These are phyloP conservation scores for Parietichytrium sp. DNA, from an alignment of 108 stramenopile genomes.

Conservation along the genomic window DNA sequence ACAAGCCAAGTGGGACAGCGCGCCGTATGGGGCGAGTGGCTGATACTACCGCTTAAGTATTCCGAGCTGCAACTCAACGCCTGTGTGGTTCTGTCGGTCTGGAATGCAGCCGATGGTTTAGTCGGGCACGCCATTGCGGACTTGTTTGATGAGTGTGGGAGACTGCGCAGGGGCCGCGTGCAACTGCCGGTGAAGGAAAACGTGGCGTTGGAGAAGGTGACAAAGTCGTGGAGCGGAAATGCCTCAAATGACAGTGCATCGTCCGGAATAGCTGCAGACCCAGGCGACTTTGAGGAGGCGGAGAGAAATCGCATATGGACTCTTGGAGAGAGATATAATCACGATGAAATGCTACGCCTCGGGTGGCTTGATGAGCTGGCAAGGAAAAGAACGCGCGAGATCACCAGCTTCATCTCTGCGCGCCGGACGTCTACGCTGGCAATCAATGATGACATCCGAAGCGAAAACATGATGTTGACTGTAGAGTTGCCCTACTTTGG, in stretches of 20 bases:
- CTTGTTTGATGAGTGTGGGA: slow-evolving; percentile 41
- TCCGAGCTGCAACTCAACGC: slow-evolving; percentile 46
- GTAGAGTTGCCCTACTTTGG: slow-evolving; percentile 50
- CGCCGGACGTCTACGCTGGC: too few relatives aligned
- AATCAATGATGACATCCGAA: too few relatives aligned
- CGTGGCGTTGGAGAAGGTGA: too few relatives aligned
- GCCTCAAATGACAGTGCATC: too few relatives aligned
- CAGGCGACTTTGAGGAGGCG: not conserved
- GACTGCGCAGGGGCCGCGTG: not conserved
- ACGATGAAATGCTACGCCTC: slow-evolving; percentile 1
- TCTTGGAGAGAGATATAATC: not conserved
- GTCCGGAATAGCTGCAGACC: too few relatives aligned
- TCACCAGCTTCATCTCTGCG: too few relatives aligned
- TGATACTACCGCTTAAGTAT: slow-evolving; percentile 42
- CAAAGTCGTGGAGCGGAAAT: too few relatives aligned
- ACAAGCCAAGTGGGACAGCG: not conserved
- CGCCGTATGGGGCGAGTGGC: not conserved
- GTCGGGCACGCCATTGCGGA: not conserved
- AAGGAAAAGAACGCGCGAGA: not conserved
- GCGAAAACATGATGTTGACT: slow-evolving; percentile 32
- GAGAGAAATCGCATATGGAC: not conserved
- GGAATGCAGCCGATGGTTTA: not conserved
- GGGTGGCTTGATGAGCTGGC: slow-evolving; percentile 41
- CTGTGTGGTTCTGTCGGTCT: slow-evolving; percentile 37
- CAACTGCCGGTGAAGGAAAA: not conserved